Base-by-base conservation (phyloP, 2,329 filamentous ascomycete species). In the Xylaria sp. region DNA sequence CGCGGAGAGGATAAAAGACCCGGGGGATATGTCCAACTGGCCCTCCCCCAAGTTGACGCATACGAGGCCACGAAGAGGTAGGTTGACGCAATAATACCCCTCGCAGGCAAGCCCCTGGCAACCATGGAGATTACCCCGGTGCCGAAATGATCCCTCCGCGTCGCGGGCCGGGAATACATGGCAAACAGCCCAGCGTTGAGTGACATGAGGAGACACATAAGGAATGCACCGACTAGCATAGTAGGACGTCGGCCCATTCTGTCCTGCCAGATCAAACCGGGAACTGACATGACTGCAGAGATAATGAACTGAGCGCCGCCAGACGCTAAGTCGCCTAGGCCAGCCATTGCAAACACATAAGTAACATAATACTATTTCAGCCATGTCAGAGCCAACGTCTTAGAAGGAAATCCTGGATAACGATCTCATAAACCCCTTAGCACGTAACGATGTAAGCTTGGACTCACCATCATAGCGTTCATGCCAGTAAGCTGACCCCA, bases 401-500 rank as follows among this genome's bases (percentile, higher is more conserved):
- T 41, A 15, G 15, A 25, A 41, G n/a, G 15, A 41, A 8, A 57
- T 36, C 5, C 32, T 20, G 20, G 18, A 15, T 18, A 36, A 6
- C n/a, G n/a, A 55, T 55, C 28, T 36, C 12, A 48, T 48, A 48
- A 12, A 28, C 4, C 15, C 25, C 25, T 18, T n/a, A 12, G 18
- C 34, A 41, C 7, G 15, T n/a, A 39, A 25, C 18, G 48, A 6
- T 53, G 25, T 13, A 45, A 25, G 36, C 23, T 45, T 48, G 13
- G 53, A 68, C 80, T 72, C 70, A 87, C 90, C 91, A 89, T 90
- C 43, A 67, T 72, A 20, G 88, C 90, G 74, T 93, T 93, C 90
- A 92, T 93, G 20, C 91, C 91, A 0, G 90, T 92, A 56, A 93
- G 80, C 76, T 94, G 91, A 12, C 86, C 89, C 91, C 91, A 92